Evolutionary conservation across 345 rosid genomes (phyloP).

Genomic region (Camelina hispida): DNA sequence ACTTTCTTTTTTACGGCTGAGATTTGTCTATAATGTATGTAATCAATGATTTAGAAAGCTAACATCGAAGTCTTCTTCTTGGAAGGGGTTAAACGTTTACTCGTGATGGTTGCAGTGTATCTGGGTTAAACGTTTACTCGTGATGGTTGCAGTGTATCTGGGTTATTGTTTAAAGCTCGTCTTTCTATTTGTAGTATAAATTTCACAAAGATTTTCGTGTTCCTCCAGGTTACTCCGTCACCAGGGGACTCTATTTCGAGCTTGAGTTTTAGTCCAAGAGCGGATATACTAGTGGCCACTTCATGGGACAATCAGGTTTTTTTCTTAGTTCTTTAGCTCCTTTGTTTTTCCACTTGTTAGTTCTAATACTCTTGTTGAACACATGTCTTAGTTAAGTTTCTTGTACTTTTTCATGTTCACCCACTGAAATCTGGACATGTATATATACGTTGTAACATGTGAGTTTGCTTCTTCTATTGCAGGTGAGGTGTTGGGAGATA

Average conservation of each 20-base stretch:
- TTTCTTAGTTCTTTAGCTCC: slow-evolving; percentile 14
- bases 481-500: slow-evolving; percentile 99
- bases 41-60: not conserved
- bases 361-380: not conserved
- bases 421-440: not conserved
- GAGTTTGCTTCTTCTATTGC: slow-evolving; percentile 32
- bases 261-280: slow-evolving; percentile 92
- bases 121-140: not conserved
- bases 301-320: slow-evolving; percentile 99
- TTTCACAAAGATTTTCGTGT: not conserved
- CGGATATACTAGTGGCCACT: slow-evolving; percentile 83
- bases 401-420: not conserved
- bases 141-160: not conserved
- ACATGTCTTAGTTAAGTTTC: not conserved
- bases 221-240: slow-evolving; percentile 75
- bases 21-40: not conserved
- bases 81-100: not conserved
- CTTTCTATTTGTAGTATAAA: not conserved
- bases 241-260: slow-evolving; percentile 90
- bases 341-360: too few species aligned
- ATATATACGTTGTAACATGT: not conserved
- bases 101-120: too few species aligned
- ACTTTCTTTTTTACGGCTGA: not conserved
- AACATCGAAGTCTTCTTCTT: not conserved
- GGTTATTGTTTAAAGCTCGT: not conserved